A percentile compares a stretch with the other conserved stretches of the same genome.
phyloP scores from a whole-genome alignment of 1,139 yeast genomes.

The Candida labiduridarum region DNA sequence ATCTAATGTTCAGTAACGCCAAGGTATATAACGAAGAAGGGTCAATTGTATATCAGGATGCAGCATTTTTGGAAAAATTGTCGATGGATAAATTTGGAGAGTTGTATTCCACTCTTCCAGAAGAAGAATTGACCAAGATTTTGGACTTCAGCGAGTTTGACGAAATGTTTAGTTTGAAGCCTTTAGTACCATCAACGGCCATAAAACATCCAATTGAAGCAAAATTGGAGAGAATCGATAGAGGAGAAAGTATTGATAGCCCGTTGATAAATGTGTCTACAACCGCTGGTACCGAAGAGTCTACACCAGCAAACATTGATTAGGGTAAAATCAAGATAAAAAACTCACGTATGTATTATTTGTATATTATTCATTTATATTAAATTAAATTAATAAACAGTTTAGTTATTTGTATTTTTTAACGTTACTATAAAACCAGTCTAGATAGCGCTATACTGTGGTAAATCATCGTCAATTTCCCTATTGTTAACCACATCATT shows the following conservation, averaged over 20 bases:
- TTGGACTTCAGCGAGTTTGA: conserved; percentile 56
- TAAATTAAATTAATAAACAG: conserved; percentile 2
- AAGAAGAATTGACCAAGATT: conserved; percentile 31
- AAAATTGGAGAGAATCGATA: conserved; percentile 23
- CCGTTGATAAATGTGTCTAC: conserved; percentile 20
- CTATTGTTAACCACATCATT: conserved; percentile 37
- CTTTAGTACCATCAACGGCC: conserved; percentile 31
- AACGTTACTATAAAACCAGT: neutral
- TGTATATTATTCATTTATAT: conserved; percentile 6
- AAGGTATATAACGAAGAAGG: conserved; percentile 89
- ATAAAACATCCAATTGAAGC: conserved; percentile 29
- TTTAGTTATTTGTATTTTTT: conserved; percentile 3
- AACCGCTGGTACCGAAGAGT: conserved; percentile 19
- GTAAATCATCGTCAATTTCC: conserved; percentile 49
- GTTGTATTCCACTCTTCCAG: conserved; percentile 21
- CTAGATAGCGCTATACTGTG: conserved; percentile 31
- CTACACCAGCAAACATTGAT: conserved; percentile 20
- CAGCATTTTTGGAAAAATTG: conserved; percentile 61
- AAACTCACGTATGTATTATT: conserved; percentile 3
- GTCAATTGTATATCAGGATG: conserved; percentile 79
- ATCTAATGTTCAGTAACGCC: conserved; percentile 82
- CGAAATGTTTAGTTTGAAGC: conserved; percentile 44
- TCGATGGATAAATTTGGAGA: conserved; percentile 39
- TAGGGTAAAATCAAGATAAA: conserved; percentile 1
- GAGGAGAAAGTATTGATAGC: conserved; percentile 25